A percentile compares a stretch with the other conserved stretches of the same genome.
phyloP scores from a whole-genome alignment of 108 stramenopile genomes.

The Epipyxis sp. region DNA sequence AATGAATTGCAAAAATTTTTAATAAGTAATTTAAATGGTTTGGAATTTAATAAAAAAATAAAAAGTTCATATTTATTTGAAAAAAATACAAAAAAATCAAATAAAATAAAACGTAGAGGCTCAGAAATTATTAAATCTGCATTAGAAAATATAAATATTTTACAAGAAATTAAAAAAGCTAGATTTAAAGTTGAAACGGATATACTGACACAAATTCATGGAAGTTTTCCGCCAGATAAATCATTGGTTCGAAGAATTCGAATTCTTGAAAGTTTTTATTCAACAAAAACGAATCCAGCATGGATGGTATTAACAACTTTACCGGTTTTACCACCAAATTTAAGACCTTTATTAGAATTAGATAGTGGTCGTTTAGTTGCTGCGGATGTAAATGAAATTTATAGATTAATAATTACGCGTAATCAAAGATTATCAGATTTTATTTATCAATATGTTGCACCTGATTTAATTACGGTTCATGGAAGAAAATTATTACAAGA shows the following conservation, averaged over 20 bases:
- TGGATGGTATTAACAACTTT: constrained; percentile 16
- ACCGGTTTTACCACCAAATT: constrained; percentile 24
- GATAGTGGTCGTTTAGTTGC: constrained; percentile 28
- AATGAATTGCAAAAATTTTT: constrained; percentile 19
- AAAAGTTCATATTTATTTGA: constrained; percentile 15
- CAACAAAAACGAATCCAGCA: constrained; percentile 28
- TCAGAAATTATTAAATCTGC: constrained; percentile 26
- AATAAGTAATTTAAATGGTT: constrained; percentile 18
- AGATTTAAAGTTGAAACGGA: constrained; percentile 12
- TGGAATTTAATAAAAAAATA: constrained; percentile 21
- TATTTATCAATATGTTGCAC: constrained; percentile 14
- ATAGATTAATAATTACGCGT: constrained; percentile 8
- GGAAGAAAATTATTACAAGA: constrained; percentile 29
- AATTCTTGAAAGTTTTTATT: constrained; percentile 25
- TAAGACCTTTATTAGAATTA: constrained; percentile 23
- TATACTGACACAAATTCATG: neutral
- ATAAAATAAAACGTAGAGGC: constrained; percentile 19
- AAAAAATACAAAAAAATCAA: constrained; percentile 11
- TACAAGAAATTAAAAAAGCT: constrained; percentile 14
- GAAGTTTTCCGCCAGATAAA: constrained; percentile 14
- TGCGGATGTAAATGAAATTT: constrained; percentile 27
- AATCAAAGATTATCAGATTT: constrained; percentile 6
- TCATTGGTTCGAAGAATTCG: constrained; percentile 8
- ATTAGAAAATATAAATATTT: constrained; percentile 14
- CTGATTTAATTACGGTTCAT: constrained; percentile 19